Conservation (phyloP, 148 eudicot genomes). For the Rhododendron williamsianum region DNA sequence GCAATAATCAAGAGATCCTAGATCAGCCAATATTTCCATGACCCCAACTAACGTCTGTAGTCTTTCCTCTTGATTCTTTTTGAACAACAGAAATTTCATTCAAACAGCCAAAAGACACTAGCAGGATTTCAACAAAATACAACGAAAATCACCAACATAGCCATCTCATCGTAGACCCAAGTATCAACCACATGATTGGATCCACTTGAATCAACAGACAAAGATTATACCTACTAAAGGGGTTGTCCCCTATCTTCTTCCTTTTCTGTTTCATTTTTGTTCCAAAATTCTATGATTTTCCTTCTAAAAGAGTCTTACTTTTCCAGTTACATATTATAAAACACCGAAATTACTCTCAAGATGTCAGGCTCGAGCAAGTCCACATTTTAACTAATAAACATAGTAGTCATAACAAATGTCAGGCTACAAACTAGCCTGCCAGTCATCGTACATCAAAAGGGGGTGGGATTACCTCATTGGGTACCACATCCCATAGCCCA, state of each 20-base stretch:
- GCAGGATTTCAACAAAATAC: neutral
- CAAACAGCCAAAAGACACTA: neutral
- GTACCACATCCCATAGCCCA: conserved; percentile 86
- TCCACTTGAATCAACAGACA: neutral
- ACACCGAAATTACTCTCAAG: neutral
- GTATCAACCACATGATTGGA: neutral
- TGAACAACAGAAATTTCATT: neutral
- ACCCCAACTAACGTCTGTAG: neutral
- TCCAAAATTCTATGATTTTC: neutral
- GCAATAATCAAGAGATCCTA: neutral
- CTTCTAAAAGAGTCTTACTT: neutral
- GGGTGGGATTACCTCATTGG: conserved; percentile 62
- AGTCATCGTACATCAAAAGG: neutral
- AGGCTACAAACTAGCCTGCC: neutral
- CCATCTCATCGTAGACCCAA: neutral
- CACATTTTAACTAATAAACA: neutral
- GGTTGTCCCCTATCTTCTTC: neutral
- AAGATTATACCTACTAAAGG: neutral
- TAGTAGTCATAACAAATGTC: neutral
- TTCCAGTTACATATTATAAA: neutral
- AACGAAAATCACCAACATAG: neutral
- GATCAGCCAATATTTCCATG: neutral
- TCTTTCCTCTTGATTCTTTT: neutral
- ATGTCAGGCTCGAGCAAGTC: neutral
- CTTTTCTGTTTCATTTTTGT: neutral